phyloP scores from a whole-genome alignment of 441 rosid genomes.

The Arabidopsis lyrata region DNA sequence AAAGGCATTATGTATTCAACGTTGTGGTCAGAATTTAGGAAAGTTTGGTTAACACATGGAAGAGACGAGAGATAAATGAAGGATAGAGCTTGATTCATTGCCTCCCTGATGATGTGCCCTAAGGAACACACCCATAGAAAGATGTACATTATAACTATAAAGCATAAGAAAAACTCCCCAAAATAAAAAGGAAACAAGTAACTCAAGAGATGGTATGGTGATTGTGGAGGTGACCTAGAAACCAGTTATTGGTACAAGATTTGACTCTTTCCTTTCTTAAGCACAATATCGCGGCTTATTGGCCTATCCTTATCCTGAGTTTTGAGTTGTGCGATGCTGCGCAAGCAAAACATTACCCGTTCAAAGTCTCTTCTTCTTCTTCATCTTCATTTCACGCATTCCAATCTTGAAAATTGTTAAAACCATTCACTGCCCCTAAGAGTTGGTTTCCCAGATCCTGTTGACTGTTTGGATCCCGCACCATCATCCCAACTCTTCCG shows the following conservation, averaged over 20 bases:
- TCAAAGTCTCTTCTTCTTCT: conserved; percentile 13
- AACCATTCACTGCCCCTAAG: conserved; percentile 87
- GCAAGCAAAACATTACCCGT: conserved; percentile 22
- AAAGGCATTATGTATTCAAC: not conserved
- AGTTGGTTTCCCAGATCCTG: conserved; percentile 84
- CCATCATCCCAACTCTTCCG: conserved; percentile 75
- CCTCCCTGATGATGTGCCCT: conserved; percentile 30
- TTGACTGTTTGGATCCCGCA: conserved; percentile 72
- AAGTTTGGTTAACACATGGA: conserved; percentile 28
- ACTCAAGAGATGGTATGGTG: conserved; percentile 35
- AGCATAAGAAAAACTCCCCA: conserved; percentile 34
- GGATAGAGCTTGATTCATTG: conserved; percentile 34
- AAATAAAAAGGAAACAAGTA: conserved; percentile 8
- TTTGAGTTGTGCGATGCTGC: conserved; percentile 18
- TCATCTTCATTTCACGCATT: conserved; percentile 36
- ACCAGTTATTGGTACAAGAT: conserved; percentile 39
- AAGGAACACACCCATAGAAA: conserved; percentile 37
- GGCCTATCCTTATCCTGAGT: conserved; percentile 28
- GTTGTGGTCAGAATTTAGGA: conserved; percentile 19
- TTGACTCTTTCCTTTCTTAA: conserved; percentile 24
- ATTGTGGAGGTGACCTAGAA: conserved; percentile 27
- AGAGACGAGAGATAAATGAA: conserved; percentile 22
- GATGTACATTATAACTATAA: conserved; percentile 45
- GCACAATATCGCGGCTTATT: conserved; percentile 24
- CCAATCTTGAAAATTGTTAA: conserved; percentile 89